These are phyloP conservation scores for Mychonastes homosphaera DNA, from an alignment of 139 green algal genomes.

Conservation along the genomic window DNA sequence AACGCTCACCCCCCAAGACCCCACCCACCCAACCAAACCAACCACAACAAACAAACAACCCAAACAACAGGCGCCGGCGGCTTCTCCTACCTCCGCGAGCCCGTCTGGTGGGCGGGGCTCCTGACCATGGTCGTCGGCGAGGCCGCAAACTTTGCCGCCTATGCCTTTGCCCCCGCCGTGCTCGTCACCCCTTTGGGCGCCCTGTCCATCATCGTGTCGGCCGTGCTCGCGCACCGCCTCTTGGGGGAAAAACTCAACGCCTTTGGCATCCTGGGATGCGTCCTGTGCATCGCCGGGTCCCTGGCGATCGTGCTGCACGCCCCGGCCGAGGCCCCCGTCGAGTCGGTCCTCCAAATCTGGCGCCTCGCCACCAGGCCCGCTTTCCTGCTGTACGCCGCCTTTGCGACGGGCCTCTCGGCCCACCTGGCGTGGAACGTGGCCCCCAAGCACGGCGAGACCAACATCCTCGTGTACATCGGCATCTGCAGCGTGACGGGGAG, in stretches of 20 bases:
- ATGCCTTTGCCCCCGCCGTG: constrained; percentile 92
- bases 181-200: constrained; percentile 87
- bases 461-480: constrained; percentile 86
- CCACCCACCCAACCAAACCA: neutral
- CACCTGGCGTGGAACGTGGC: constrained; percentile 54
- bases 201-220: constrained; percentile 85
- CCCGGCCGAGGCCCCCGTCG: constrained; percentile 64
- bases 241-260: constrained; percentile 86
- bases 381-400: constrained; percentile 72
- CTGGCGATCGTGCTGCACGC: constrained; percentile 87
- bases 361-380: constrained; percentile 65
- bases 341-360: constrained; percentile 74
- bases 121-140: constrained; percentile 87
- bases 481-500: constrained; percentile 92
- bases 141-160: constrained; percentile 91
- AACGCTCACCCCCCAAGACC: neutral
- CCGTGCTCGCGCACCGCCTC: constrained; percentile 82
- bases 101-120: constrained; percentile 93
- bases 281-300: constrained; percentile 84
- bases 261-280: constrained; percentile 86
- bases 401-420: constrained; percentile 38
- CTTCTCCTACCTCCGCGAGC: constrained; percentile 85
- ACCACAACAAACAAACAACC: neutral
- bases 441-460: constrained; percentile 48
- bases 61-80: constrained; percentile 72